Percentiles rank a stretch among this genome's conserved stretches.
Evolutionary conservation across 208 protist genomes (phyloP).

Genomic region (Trypanosoma cruzi): DNA sequence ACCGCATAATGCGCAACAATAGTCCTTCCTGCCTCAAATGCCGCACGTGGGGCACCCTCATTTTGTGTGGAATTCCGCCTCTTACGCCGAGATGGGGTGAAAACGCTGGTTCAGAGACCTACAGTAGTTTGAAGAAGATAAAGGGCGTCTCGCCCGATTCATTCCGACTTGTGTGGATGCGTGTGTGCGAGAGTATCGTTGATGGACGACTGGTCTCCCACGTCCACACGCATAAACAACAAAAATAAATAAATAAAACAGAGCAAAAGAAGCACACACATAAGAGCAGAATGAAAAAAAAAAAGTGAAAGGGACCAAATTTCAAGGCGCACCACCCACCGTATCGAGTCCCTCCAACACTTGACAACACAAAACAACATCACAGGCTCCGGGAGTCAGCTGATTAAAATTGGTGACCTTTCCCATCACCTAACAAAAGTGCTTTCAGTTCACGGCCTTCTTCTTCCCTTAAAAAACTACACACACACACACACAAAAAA

Average conservation of each 20-base stretch:
- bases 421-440: neutral
- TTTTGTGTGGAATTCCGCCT: slow-evolving; percentile 19
- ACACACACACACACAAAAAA: slow-evolving; percentile 9
- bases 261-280: slow-evolving; percentile 5
- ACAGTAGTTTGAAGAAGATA: slow-evolving; percentile 14
- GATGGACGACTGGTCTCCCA: slow-evolving; percentile 14
- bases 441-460: neutral
- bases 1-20: slow-evolving; percentile 18
- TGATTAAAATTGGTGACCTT: neutral
- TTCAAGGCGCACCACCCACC: too few species aligned
- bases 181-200: slow-evolving; percentile 2
- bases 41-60: slow-evolving; percentile 24
- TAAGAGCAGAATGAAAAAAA: too few species aligned
- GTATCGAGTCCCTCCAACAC: neutral
- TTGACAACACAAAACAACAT: neutral
- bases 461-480: neutral
- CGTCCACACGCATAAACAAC: slow-evolving; percentile 6
- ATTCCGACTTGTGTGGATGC: neutral
- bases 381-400: neutral
- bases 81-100: slow-evolving; percentile 19
- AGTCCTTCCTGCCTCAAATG: slow-evolving; percentile 26
- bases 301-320: neutral
- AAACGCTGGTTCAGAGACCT: slow-evolving; percentile 27
- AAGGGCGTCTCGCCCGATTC: neutral
- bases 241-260: slow-evolving; percentile 17